Evolutionary conservation across 129 eudicot species (phyloP).

Genomic region (Flaveria brownii): DNA sequence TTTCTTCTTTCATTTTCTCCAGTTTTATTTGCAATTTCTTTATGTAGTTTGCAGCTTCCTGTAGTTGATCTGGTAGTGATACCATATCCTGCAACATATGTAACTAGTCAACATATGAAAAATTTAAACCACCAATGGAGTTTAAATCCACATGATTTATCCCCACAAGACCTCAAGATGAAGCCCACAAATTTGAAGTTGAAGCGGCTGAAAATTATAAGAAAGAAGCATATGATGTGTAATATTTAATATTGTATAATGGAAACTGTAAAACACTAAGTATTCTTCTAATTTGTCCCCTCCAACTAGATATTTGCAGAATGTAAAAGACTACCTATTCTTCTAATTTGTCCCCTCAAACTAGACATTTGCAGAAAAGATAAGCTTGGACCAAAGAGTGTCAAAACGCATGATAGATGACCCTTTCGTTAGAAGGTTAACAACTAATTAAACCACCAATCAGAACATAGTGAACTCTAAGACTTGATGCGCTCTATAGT

Average conservation of each 20-base stretch:
- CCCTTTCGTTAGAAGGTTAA: too few relatives aligned
- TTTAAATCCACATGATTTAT: neutral
- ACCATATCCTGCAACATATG: conserved; percentile 40
- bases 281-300: too few relatives aligned
- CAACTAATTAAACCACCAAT: too few relatives aligned
- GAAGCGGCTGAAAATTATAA: neutral
- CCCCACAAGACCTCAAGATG: conserved; percentile 6
- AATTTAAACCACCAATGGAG: neutral
- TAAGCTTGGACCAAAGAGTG: too few relatives aligned
- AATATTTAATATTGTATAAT: neutral
- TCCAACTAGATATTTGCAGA: too few relatives aligned
- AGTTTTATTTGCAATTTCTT: conserved; percentile 52
- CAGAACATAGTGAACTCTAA: too few relatives aligned
- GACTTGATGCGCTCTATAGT: neutral
- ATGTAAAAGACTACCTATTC: too few relatives aligned
- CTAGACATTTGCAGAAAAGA: too few relatives aligned
- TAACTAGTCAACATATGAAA: neutral
- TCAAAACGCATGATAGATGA: too few relatives aligned
- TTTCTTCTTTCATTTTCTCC: conserved; percentile 73
- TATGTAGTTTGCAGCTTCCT: conserved; percentile 73
- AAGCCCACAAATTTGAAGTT: neutral
- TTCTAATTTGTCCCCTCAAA: too few relatives aligned
- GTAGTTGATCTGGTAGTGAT: conserved; percentile 76
- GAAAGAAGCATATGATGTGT: neutral
- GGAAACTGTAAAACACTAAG: too few relatives aligned